Evolutionary conservation across 1,284 basidiomycete species (phyloP).

Genomic region (Tilletia caries): DNA sequence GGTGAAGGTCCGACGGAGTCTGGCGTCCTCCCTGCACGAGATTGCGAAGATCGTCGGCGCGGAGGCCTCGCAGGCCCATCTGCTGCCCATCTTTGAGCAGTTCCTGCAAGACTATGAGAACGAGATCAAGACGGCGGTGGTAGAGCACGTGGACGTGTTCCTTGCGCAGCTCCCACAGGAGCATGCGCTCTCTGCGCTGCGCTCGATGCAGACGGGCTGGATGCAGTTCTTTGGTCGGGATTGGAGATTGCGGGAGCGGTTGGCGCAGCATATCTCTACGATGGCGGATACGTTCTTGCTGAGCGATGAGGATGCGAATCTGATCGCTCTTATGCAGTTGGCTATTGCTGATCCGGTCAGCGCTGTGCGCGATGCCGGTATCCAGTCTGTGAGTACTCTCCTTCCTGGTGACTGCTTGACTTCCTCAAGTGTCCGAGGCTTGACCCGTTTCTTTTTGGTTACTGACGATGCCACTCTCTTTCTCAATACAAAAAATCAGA

Average conservation of each 20-base stretch:
- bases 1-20: conserved; percentile 67
- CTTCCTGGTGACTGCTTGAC: neutral
- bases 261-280: conserved; percentile 63
- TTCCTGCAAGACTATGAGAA: conserved; percentile 64
- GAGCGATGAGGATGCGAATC: conserved; percentile 49
- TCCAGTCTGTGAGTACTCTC: conserved; percentile 63
- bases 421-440: neutral
- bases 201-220: conserved; percentile 65
- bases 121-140: conserved; percentile 62
- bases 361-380: conserved; percentile 75
- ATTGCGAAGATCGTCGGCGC: conserved; percentile 78
- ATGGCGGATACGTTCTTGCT: conserved; percentile 57
- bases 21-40: conserved; percentile 84
- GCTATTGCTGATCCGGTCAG: conserved; percentile 77
- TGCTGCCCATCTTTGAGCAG: conserved; percentile 71
- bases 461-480: conserved; percentile 13
- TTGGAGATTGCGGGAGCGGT: conserved; percentile 79
- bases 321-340: conserved; percentile 61
- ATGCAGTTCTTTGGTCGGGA: conserved; percentile 63
- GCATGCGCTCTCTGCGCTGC: conserved; percentile 62
- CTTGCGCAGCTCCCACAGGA: conserved; percentile 61
- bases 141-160: conserved; percentile 56
- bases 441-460: neutral
- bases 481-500: conserved; percentile 5
- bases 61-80: conserved; percentile 67